Percentiles rank a stretch among this genome's conserved stretches.
Evolutionary conservation across 2,329 filamentous ascomycete species (phyloP).

Genomic region (Emydomyces testavorans): DNA sequence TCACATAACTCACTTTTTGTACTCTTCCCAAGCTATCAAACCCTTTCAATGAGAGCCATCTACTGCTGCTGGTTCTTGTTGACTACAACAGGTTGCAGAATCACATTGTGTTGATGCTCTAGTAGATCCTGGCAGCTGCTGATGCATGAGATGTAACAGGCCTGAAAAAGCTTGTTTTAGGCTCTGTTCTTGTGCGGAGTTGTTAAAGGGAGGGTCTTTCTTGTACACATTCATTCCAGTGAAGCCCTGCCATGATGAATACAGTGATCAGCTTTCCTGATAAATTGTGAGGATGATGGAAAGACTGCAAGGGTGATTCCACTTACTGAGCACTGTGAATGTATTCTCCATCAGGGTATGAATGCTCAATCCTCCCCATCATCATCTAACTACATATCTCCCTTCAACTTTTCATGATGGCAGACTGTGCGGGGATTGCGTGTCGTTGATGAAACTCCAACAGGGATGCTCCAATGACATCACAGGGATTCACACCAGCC

Average conservation of each 20-base stretch:
- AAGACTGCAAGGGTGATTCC: neutral
- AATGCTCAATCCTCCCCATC: no score
- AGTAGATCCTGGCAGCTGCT: neutral
- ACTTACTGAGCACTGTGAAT: neutral
- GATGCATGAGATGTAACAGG: constrained; percentile 5
- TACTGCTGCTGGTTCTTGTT: neutral
- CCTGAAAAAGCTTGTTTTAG: constrained; percentile 8
- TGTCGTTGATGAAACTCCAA: neutral
- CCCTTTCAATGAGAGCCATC: neutral
- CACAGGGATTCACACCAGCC: no score
- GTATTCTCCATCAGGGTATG: no score
- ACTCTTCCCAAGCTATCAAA: neutral
- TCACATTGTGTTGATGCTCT: constrained; percentile 1
- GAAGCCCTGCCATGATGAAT: no score
- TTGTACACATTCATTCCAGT: no score
- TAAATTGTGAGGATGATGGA: neutral
- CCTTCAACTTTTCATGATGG: no score
- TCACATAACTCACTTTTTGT: neutral
- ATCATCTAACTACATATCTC: no score
- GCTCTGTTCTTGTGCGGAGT: neutral
- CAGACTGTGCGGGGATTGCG: no score
- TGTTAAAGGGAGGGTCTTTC: no score
- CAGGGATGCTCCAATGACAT: constrained; percentile 3
- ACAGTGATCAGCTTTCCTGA: constrained; percentile 1
- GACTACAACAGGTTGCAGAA: neutral